Evolutionary conservation across 1,284 basidiomycete species (phyloP).

Genomic region (Microbotryum scabiosae): DNA sequence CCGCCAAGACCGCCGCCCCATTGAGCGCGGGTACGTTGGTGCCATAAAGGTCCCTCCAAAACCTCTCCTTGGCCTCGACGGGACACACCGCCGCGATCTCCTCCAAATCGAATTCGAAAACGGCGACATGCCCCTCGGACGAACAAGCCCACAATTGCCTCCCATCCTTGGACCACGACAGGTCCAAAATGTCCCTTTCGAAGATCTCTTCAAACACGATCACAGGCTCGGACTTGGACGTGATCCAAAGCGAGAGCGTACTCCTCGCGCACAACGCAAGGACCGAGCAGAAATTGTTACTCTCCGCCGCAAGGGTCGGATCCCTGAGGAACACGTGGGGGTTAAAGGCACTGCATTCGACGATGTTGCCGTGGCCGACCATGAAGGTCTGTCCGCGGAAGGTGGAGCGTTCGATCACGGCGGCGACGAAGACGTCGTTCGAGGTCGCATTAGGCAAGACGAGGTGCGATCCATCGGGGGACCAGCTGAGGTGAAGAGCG

Average conservation of each 20-base stretch:
- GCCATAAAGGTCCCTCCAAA: constrained; percentile 52
- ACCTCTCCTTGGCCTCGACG: constrained; percentile 60
- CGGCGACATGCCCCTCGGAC: constrained; percentile 87
- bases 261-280: constrained; percentile 80
- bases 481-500: too few species aligned
- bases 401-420: constrained; percentile 75
- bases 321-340: constrained; percentile 83
- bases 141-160: constrained; percentile 87
- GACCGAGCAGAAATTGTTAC: constrained; percentile 68
- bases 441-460: constrained; percentile 96
- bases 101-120: constrained; percentile 66
- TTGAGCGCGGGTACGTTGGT: too few species aligned
- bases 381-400: constrained; percentile 69
- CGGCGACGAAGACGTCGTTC: constrained; percentile 94
- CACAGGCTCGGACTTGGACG: constrained; percentile 76
- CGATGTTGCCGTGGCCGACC: constrained; percentile 94
- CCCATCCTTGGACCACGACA: constrained; percentile 92
- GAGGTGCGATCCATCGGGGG: constrained; percentile 95
- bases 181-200: constrained; percentile 86
- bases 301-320: constrained; percentile 52
- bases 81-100: constrained; percentile 79
- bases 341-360: constrained; percentile 80
- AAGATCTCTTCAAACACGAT: constrained; percentile 91
- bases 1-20: too few species aligned
- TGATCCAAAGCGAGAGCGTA: constrained; percentile 74